Percentiles rank a stretch among this genome's conserved stretches.
phyloP scores from a whole-genome alignment of 192 early-diverging fungal genomes.

The Coemansia asiatica region DNA sequence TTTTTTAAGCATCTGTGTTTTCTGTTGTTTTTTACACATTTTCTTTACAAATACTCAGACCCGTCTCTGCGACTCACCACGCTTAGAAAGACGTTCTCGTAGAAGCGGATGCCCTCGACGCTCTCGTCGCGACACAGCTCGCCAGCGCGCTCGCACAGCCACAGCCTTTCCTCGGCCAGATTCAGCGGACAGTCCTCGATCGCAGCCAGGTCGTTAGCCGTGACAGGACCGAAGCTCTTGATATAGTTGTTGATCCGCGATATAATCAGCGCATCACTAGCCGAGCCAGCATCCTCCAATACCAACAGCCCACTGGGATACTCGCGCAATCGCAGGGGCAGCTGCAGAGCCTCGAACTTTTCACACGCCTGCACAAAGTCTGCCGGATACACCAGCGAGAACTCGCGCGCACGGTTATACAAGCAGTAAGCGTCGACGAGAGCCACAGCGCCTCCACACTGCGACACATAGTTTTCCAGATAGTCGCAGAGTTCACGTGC shows the following conservation, averaged over 20 bases:
- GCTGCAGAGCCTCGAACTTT: slow-evolving; percentile 64
- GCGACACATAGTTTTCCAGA: slow-evolving; percentile 64
- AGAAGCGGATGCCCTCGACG: slow-evolving; percentile 81
- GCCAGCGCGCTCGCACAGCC: slow-evolving; percentile 75
- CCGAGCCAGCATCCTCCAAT: slow-evolving; percentile 63
- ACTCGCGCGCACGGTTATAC: slow-evolving; percentile 90
- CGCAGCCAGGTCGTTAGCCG: slow-evolving; percentile 70
- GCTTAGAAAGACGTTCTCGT: slow-evolving; percentile 65
- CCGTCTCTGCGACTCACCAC: not conserved
- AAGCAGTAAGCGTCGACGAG: slow-evolving; percentile 91
- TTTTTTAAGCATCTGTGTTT: no score
- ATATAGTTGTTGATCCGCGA: slow-evolving; percentile 58
- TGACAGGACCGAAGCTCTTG: slow-evolving; percentile 57
- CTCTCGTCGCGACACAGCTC: slow-evolving; percentile 86
- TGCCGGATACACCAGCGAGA: slow-evolving; percentile 87
- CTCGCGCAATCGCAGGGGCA: slow-evolving; percentile 73
- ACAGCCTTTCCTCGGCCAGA: slow-evolving; percentile 55
- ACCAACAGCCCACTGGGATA: slow-evolving; percentile 82
- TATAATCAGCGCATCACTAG: slow-evolving; percentile 71
- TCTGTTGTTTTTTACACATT: no score
- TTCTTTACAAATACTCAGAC: not conserved
- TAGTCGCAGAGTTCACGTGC: slow-evolving; percentile 85
- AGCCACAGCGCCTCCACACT: slow-evolving; percentile 72
- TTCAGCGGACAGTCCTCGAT: slow-evolving; percentile 49
- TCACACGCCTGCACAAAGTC: slow-evolving; percentile 81